Evolutionary conservation across 139 green algal species (phyloP), one percentile per base, ranked within the genome.

Genomic region (Diplosphaera chodatii): DNA sequence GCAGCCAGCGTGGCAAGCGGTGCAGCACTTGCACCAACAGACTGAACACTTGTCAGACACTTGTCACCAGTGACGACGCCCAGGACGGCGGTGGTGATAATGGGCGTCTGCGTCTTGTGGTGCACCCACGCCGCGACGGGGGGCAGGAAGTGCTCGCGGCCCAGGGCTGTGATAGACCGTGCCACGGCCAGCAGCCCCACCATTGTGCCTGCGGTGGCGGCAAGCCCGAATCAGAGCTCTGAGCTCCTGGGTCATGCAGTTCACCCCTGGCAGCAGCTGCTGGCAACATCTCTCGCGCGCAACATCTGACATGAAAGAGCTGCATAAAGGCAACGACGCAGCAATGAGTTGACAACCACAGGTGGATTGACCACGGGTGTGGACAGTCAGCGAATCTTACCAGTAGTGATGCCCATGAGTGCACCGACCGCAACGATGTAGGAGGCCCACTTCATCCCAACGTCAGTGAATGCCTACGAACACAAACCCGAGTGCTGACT

Each of bases 1-100:
- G n/a, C n/a, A n/a, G n/a, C n/a, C n/a, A n/a, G n/a, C n/a, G n/a
- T n/a, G n/a, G n/a, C n/a, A n/a, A n/a, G n/a, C n/a, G n/a, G n/a
- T n/a, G n/a, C n/a, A n/a, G n/a, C n/a, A n/a, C n/a, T n/a, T n/a
- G n/a, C n/a, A n/a, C n/a, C n/a, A n/a, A n/a, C n/a, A n/a, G n/a
- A n/a, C n/a, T n/a, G n/a, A n/a, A 40, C 65, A 59, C 32, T 15
- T 25, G 18, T 4, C 30, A 29, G 32, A 63, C 23, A 21, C 33
- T 23, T 64, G 22, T 70, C 28, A 37, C 80, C 71, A 1, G 77
- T 70, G 23, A 91, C 75, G 70, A 91, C 68, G 23, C 82, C 79
- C 20, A 85, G 71, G 2, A 87, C 34, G 32, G 77, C 71, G 62
- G 76, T 79, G 37, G 66, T 63, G 48, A 80, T 66, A 8, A 62